Base-by-base conservation (phyloP, 2,329 filamentous ascomycete genomes). In the Parafenestella ontariensis region DNA sequence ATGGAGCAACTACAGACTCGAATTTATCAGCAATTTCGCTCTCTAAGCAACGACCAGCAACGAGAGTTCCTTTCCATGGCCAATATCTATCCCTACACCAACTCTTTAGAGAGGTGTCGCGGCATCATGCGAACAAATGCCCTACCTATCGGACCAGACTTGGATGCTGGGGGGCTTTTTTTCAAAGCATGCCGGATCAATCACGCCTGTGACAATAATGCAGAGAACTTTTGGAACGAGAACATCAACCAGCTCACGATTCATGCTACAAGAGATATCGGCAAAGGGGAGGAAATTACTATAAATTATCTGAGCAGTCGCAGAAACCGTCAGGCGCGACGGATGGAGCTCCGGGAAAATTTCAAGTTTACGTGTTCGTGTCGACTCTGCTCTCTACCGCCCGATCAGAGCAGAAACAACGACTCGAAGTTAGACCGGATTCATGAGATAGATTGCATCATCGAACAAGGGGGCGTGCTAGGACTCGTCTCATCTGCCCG, bases 291-390 rank as follows among this genome's bases (percentile, higher is more conserved):
- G 44, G 75, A 78, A 50, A 71, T 77, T 39, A 75, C 72, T 5
- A 69, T 78, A 48, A 65, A 53, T 31, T 78, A 77, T 55, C 59
- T 76, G 1, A 39, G 41, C 24, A 7, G 43, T 40, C 21, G 58
- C 21, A 65, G 60, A 21, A 65, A 42, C 52, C 66, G 66, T 43
- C 33, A 57, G 58, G 42, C 43, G 31, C 69, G 72, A 2, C 64
- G 69, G 31, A 28, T 62, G 34, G 48, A 52, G 31, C 66, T 76
- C 24, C 56, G 57, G 54, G 34, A 61, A 31, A 64, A 61, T 17
- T 77, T 78, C 53, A 56, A 52, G 8, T 78, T 78, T 54, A 47
- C 56, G 11, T 78, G 75, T 61, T 58, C 51, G 3, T 78, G 75
- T 45, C 54, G 61, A 46, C 63, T 77, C 7, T 79, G 76, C 62